Evolutionary conservation across 2,329 filamentous ascomycete species (phyloP).

Genomic region (Penicillium frequentans): DNA sequence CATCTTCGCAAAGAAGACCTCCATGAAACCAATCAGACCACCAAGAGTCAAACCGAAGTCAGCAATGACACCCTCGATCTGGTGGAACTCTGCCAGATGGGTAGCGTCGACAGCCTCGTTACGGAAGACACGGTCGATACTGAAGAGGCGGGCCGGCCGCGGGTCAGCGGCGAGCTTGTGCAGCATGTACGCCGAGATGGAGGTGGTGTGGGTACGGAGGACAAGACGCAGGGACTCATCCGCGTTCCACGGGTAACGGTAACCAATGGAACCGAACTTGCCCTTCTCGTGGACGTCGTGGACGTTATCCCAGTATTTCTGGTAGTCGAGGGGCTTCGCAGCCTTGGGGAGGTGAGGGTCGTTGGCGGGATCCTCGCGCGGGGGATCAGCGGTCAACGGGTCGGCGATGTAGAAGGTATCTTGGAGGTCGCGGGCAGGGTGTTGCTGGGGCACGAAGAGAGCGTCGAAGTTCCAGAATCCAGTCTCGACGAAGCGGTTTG

Average conservation of each 20-base stretch:
- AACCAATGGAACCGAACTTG: slow-evolving; percentile 92
- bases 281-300: slow-evolving; percentile 84
- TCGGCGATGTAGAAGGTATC: slow-evolving; percentile 99
- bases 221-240: slow-evolving; percentile 86
- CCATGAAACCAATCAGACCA: slow-evolving; percentile 90
- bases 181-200: slow-evolving; percentile 86
- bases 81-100: slow-evolving; percentile 96
- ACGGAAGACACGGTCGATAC: slow-evolving; percentile 95
- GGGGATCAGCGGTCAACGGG: slow-evolving; percentile 70
- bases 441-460: slow-evolving; percentile 95
- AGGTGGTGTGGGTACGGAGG: slow-evolving; percentile 93
- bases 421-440: slow-evolving; percentile 94
- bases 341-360: slow-evolving; percentile 42
- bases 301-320: slow-evolving; percentile 85
- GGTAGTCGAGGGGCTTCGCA: slow-evolving; percentile 63
- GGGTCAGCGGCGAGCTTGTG: slow-evolving; percentile 83
- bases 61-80: slow-evolving; percentile 97
- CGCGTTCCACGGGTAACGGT: slow-evolving; percentile 89
- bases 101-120: slow-evolving; percentile 98
- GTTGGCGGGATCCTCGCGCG: slow-evolving; percentile 56
- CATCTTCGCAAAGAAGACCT: slow-evolving; percentile 95
- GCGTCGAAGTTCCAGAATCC: slow-evolving; percentile 99
- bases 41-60: slow-evolving; percentile 92
- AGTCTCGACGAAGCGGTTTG: slow-evolving; percentile 88
- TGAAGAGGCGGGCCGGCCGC: slow-evolving; percentile 92